Base-by-base conservation (phyloP, 805 yeast genomes). In the Candida silvatica region DNA sequence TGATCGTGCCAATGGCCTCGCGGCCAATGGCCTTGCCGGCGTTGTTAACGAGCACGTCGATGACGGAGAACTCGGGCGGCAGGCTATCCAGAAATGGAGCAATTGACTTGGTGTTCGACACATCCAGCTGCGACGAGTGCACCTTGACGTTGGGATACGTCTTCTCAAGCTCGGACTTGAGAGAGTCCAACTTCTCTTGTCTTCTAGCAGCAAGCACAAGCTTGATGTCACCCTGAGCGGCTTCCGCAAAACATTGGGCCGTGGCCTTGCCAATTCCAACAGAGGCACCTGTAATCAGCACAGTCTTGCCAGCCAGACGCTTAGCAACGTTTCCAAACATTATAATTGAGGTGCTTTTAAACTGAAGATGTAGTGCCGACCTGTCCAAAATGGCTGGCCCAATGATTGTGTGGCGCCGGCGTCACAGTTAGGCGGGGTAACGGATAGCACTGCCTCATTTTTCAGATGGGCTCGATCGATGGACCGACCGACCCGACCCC, bases 201-300 rank as follows among this genome's bases (percentile, higher is more conserved):
- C 77, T 65, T 62, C 77, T 66, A 20, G 77, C 78, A 8, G 74
- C 66, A 32, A 71, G 55, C 25, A 71, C 60, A 41, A 71, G 52
- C 48, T 68, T 70, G 51, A 71, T 46, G 17, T 69, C 47, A 5
- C 77, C 77, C 26, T 66, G 58, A 27, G 71, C 65, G 14, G 75
- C 75, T 29, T 66, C 76, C 29, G 95, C 92, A 45, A 85, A 77
- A 54, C 87, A 94, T 32, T 69, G 59, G 12, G 97, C 97, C 8
- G 96, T 87, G 36, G 95, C 92, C 45, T 75, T 76, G 9, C 97
- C 98, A 49, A 90, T 90, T 37, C 97, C 97, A 12, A 95, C 77
- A 18, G 95, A 84, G 6, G 97, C 97, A 42, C 97, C 97, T n/a
- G 97, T 85, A 49, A 90, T 80, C 27, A 90, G 70, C 22, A 85